phyloP scores from a whole-genome alignment of 2,329 filamentous ascomycete species.

The Cladosporium sp. region DNA sequence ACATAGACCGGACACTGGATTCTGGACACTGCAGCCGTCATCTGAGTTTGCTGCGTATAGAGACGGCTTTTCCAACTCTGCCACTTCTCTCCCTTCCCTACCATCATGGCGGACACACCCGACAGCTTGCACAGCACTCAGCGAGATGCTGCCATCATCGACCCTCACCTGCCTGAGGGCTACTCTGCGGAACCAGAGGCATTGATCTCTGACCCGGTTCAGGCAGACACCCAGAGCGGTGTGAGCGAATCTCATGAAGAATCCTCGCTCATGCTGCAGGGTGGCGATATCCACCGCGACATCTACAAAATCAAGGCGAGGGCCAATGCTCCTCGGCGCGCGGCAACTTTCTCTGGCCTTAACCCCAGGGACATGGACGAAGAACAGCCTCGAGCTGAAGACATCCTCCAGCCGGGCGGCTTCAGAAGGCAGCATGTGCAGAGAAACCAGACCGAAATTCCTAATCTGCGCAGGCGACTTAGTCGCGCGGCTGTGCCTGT shows the following conservation, averaged over 20 bases:
- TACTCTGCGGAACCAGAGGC: conserved; percentile 36
- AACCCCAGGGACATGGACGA: conserved; percentile 29
- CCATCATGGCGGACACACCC: conserved; percentile 28
- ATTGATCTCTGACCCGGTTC: conserved; percentile 23
- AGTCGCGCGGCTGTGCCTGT: conserved; percentile 53
- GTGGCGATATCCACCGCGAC: conserved; percentile 76
- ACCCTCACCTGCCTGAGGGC: conserved; percentile 37
- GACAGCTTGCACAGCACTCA: conserved; percentile 22
- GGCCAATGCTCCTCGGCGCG: conserved; percentile 50
- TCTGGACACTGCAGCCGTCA: background rate
- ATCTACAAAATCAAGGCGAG: conserved; percentile 72
- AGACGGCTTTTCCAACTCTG: background rate
- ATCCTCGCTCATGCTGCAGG: conserved; percentile 70
- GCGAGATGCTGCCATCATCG: conserved; percentile 36
- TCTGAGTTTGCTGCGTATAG: background rate
- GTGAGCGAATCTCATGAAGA: conserved; percentile 46
- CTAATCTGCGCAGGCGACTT: conserved; percentile 43
- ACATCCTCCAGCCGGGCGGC: conserved; percentile 53
- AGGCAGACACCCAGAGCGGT: conserved; percentile 12
- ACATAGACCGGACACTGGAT: background rate
- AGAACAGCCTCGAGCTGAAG: conserved; percentile 41
- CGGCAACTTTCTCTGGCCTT: conserved; percentile 65
- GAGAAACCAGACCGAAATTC: conserved; percentile 29
- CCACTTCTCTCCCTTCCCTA: background rate
- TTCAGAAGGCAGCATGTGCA: conserved; percentile 56